Base-by-base conservation (phyloP, 257 asterid species). In the Linderniella brevidens region DNA sequence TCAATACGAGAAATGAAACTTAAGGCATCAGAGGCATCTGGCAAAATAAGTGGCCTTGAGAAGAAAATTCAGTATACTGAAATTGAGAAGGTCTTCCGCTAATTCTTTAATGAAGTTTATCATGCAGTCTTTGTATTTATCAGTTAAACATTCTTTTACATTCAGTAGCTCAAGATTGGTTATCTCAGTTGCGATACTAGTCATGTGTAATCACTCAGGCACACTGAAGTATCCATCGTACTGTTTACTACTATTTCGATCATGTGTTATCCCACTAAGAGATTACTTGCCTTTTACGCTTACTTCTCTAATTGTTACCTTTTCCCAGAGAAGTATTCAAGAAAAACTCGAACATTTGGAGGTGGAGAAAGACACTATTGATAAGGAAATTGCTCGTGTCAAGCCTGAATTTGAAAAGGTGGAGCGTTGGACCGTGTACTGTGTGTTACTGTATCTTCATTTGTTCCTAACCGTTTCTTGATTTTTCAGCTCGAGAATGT, bases 1-100 rank as follows among this genome's bases (percentile, higher is more conserved):
- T 85, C 99, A 57, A 75, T 90, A 62, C 75, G 99, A 72, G 99
- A 90, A 59, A 72, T 90, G 93, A 92, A 90, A 71, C 96, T 85
- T 19, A 82, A 74, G 76, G 96, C 79, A 69, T 90, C 98, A 37
- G 96, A 84, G 67, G 87, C 86, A 57, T 84, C 98, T 42, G 96
- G 94, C 39, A 84, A 74, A 69, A 84, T 84, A 56, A 88, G 96
- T 53, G 94, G 96, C 57, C 92, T 85, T 58, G 96, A 90, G 64
- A 90, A 85, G 84, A 77, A 90, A 71, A 90, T 81, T 53, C 96
- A 90, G 56, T 90, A 90, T 62, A 82, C 96, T 42, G 96, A 85
- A 65, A 90, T 90, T 48, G 96, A 90, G 65, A 79, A 81, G 99
- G 99, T 90, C 52, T 53, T 17, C 35, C 4, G 5, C 4, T 15